Evolutionary conservation across 495 filamentous ascomycete genomes (phyloP).

Genomic region (Trichoderma virens): DNA sequence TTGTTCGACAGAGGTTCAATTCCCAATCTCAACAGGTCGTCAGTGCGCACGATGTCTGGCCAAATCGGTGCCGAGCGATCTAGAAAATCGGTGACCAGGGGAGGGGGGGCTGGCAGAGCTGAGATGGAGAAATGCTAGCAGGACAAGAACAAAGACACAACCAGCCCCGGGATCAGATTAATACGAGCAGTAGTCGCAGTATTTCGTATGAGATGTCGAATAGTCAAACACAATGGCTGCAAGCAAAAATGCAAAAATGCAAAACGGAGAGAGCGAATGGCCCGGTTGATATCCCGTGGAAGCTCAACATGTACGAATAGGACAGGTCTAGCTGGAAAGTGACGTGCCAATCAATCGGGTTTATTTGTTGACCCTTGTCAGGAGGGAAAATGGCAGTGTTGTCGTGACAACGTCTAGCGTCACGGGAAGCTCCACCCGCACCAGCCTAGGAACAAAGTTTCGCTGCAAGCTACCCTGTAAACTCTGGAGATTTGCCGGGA

Average conservation of each 20-base stretch:
- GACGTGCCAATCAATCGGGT: neutral
- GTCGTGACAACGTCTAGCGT: neutral
- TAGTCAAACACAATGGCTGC: slow-evolving; percentile 7
- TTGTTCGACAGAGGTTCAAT: neutral
- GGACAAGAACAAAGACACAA: neutral
- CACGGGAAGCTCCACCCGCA: neutral
- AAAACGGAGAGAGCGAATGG: neutral
- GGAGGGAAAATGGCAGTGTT: neutral
- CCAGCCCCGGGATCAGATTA: neutral
- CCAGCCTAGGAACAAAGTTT: neutral
- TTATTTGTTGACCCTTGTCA: slow-evolving; percentile 1
- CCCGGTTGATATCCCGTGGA: neutral
- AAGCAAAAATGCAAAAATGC: neutral
- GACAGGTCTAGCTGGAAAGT: neutral
- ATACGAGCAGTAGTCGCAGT: neutral
- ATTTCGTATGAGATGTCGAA: neutral
- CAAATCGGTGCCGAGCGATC: neutral
- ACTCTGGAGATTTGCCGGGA: neutral
- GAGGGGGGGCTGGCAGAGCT: neutral
- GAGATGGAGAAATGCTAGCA: neutral
- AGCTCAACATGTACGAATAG: neutral
- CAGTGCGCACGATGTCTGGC: neutral
- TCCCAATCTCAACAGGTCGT: neutral
- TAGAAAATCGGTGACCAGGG: slow-evolving; percentile 4
- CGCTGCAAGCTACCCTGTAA: neutral